Conservation (phyloP, 2,329 filamentous ascomycete genomes). For the Phyllosticta ampelicida region DNA sequence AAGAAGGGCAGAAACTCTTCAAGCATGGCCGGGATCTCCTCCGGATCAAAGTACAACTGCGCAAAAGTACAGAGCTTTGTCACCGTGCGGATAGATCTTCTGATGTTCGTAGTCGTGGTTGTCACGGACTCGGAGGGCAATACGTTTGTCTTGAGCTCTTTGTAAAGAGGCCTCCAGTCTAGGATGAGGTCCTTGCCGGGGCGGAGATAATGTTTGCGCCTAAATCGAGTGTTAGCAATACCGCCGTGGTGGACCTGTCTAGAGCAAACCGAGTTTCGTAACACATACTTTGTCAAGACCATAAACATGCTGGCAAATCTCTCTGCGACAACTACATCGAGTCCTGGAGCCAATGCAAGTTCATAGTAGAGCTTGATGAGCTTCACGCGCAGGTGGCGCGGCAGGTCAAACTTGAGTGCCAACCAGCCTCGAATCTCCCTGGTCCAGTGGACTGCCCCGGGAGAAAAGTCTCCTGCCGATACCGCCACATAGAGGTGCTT, state of each 20-base stretch:
- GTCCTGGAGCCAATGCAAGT: constrained; percentile 76
- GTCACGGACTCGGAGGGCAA: constrained; percentile 68
- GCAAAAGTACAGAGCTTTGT: constrained; percentile 85
- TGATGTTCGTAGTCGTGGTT: constrained; percentile 50
- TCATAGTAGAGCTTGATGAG: constrained; percentile 91
- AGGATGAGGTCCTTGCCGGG: constrained; percentile 80
- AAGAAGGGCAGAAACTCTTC: constrained; percentile 52
- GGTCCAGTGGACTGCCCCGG: constrained; percentile 93
- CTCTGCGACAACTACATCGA: constrained; percentile 73
- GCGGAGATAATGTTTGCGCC: constrained; percentile 90
- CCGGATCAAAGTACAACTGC: constrained; percentile 85
- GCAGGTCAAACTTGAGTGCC: constrained; percentile 93
- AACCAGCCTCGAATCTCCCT: constrained; percentile 93
- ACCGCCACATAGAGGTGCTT: constrained; percentile 89
- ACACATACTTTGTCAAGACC: constrained; percentile 74
- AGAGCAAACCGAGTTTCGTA: neutral
- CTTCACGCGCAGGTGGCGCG: constrained; percentile 68
- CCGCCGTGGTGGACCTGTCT: neutral
- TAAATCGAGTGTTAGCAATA: constrained; percentile 26
- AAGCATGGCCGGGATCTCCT: constrained; percentile 63
- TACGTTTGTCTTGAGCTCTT: constrained; percentile 83
- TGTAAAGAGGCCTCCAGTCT: constrained; percentile 89
- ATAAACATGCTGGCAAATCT: constrained; percentile 96
- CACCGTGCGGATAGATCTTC: constrained; percentile 60
- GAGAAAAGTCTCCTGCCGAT: constrained; percentile 84